Percentiles rank a stretch among this genome's conserved stretches.
phyloP scores from a whole-genome alignment of 2,329 filamentous ascomycete genomes.

The Aureobasidium vineae region DNA sequence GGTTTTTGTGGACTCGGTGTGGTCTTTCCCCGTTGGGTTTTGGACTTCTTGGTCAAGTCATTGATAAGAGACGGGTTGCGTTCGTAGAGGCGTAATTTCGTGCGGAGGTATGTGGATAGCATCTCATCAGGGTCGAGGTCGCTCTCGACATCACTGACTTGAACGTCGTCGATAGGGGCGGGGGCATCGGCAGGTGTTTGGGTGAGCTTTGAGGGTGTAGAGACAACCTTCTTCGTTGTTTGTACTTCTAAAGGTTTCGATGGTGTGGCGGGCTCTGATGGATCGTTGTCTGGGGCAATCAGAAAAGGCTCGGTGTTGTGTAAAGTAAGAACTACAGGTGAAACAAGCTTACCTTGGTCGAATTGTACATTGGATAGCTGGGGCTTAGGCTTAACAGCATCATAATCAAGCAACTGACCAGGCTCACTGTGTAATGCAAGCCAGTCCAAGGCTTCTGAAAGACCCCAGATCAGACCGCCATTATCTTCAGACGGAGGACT shows the following conservation, averaged over 20 bases:
- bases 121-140: constrained; percentile 52
- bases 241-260: background rate
- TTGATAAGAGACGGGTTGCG: constrained; percentile 59
- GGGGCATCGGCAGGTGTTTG: background rate
- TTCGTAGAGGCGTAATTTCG: constrained; percentile 58
- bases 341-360: constrained; percentile 22
- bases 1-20: constrained; percentile 2
- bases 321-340: background rate
- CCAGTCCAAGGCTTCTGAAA: constrained; percentile 88
- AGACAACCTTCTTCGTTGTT: background rate
- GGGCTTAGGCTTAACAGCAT: constrained; percentile 34
- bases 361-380: background rate
- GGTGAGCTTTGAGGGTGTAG: background rate
- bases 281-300: constrained; percentile 14
- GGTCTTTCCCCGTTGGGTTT: constrained; percentile 31
- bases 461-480: constrained; percentile 67
- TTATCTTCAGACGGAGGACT: constrained; percentile 61
- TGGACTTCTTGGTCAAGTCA: constrained; percentile 42
- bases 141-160: constrained; percentile 52
- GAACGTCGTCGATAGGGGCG: constrained; percentile 33
- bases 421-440: constrained; percentile 70
- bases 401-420: constrained; percentile 38
- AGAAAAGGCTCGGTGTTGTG: constrained; percentile 15
- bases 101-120: constrained; percentile 71
- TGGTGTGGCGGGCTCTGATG: constrained; percentile 11